Conservation (phyloP, 1,139 yeast genomes). For the Hansenula lynferdii region DNA sequence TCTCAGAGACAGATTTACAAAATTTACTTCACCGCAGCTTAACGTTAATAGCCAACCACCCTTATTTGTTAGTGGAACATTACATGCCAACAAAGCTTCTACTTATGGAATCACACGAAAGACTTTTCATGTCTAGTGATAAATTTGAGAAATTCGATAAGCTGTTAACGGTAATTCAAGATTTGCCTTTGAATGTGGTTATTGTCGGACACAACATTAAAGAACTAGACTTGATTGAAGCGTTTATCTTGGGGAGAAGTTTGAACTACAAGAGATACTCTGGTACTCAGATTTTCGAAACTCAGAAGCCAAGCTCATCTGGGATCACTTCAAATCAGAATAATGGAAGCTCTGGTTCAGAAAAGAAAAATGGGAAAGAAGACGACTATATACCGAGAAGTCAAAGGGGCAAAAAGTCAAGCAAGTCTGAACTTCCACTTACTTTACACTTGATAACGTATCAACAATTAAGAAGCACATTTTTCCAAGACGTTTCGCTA, state of each 20-base stretch:
- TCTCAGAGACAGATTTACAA: constrained; percentile 29
- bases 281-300: constrained; percentile 37
- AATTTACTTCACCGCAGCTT: constrained; percentile 46
- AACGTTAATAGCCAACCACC: constrained; percentile 51
- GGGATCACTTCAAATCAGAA: no score
- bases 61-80: constrained; percentile 67
- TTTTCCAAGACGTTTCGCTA: constrained; percentile 26
- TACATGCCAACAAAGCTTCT: constrained; percentile 66
- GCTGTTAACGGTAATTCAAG: constrained; percentile 33
- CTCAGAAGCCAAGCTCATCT: constrained; percentile 23
- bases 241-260: constrained; percentile 56
- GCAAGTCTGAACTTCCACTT: constrained; percentile 13
- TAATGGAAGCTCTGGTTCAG: no score
- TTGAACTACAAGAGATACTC: constrained; percentile 55
- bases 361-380: constrained; percentile 29
- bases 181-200: constrained; percentile 29
- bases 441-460: constrained; percentile 37
- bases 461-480: constrained; percentile 31
- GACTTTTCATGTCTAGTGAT: constrained; percentile 49
- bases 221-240: constrained; percentile 68
- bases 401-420: constrained; percentile 4
- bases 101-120: constrained; percentile 57
- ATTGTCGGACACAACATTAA: constrained; percentile 60
- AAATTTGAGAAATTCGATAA: constrained; percentile 53
- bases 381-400: constrained; percentile 33